Conservation (phyloP, 805 yeast genomes). For the Lipomyces japonicus region DNA sequence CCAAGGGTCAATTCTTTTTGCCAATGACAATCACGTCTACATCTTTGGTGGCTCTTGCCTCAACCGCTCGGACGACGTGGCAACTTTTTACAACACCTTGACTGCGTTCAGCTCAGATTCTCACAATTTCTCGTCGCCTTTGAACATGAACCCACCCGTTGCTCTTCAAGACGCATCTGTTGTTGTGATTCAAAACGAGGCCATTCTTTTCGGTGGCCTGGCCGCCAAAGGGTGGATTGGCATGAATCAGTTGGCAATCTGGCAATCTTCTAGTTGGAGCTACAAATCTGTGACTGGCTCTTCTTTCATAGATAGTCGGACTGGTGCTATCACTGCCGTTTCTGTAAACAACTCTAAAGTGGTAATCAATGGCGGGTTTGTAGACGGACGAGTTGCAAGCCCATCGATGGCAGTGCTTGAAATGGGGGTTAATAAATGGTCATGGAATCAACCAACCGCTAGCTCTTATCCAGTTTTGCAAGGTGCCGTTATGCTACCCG, state of each 20-base stretch:
- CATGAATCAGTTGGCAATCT: constrained; percentile 68
- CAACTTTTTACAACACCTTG: constrained; percentile 11
- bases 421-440: constrained; percentile 9
- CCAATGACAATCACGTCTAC: constrained; percentile 9
- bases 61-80: not conserved
- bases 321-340: constrained; percentile 53
- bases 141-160: constrained; percentile 30
- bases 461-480: constrained; percentile 23
- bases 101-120: constrained; percentile 13
- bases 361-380: constrained; percentile 61
- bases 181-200: constrained; percentile 15
- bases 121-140: constrained; percentile 5
- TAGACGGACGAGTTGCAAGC: constrained; percentile 39
- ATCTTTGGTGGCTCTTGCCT: constrained; percentile 26
- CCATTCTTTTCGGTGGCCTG: constrained; percentile 59
- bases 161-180: constrained; percentile 32
- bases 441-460: constrained; percentile 24
- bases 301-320: constrained; percentile 50
- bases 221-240: constrained; percentile 63
- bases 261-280: constrained; percentile 66
- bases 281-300: constrained; percentile 38
- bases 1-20: constrained; percentile 11
- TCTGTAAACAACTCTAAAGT: constrained; percentile 42
- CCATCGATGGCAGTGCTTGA: constrained; percentile 46
- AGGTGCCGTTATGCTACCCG: constrained; percentile 37